These are phyloP conservation scores for Reticulomyxa filosa DNA, from an alignment of 78 protist genomes.

Conservation along the genomic window DNA sequence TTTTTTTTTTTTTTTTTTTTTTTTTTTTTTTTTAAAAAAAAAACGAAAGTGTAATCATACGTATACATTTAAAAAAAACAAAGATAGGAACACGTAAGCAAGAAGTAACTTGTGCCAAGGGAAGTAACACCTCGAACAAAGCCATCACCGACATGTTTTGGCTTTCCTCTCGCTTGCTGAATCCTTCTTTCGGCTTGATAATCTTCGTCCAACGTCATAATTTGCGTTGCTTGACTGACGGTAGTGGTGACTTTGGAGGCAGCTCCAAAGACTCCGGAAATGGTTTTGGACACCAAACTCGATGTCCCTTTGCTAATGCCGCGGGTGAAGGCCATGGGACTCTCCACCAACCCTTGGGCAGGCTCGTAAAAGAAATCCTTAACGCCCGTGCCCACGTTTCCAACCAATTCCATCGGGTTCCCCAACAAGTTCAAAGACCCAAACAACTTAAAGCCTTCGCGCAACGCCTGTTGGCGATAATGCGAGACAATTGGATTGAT, in stretches of 20 bases:
- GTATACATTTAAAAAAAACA: no score
- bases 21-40: no score
- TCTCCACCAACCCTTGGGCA: not conserved
- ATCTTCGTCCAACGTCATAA: no score
- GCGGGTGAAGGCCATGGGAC: not conserved
- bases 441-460: slow-evolving; percentile 4
- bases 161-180: no score
- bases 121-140: no score
- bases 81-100: no score
- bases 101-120: no score
- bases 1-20: no score
- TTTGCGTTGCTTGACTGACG: no score
- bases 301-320: not conserved
- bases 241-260: slow-evolving; percentile 2
- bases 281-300: not conserved
- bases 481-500: not conserved
- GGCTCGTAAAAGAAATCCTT: slow-evolving; percentile 8
- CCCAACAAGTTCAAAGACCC: not conserved
- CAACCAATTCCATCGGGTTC: not conserved
- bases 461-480: not conserved
- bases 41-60: no score
- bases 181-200: no score
- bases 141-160: no score
- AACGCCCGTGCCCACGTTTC: not conserved
- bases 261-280: not conserved